Percentiles rank a stretch among this genome's conserved stretches.
These are phyloP conservation scores for Globisporangium irregulare DNA, from an alignment of 352 stramenopile genomes.

Conservation along the genomic window DNA sequence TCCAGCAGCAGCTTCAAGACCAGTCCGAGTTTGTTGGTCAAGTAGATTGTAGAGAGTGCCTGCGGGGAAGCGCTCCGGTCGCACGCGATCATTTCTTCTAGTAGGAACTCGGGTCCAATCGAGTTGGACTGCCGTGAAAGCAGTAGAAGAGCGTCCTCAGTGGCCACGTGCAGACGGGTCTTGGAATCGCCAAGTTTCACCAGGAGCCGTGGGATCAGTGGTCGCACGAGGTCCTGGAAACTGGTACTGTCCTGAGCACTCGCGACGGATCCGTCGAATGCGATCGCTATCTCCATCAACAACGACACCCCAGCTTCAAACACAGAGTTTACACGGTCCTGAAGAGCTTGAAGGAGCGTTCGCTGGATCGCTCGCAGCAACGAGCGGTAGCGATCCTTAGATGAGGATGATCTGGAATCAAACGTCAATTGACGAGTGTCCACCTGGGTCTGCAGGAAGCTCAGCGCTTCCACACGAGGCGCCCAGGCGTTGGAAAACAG, in stretches of 20 bases:
- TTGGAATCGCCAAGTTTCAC: conserved; percentile 79
- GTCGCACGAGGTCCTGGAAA: conserved; percentile 57
- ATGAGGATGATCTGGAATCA: conserved; percentile 19
- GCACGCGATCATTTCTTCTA: conserved; percentile 70
- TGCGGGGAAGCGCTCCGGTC: conserved; percentile 56
- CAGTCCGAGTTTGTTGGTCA: conserved; percentile 69
- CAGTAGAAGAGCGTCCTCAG: conserved; percentile 70
- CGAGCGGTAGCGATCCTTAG: background rate
- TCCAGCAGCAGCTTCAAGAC: conserved; percentile 77
- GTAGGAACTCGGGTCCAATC: conserved; percentile 63
- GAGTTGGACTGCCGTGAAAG: conserved; percentile 56
- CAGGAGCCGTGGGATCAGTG: conserved; percentile 66
- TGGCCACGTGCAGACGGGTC: conserved; percentile 59
- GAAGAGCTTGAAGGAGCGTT: conserved; percentile 52
- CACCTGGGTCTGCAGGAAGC: conserved; percentile 68
- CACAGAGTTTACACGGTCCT: conserved; percentile 76
- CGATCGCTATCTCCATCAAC: conserved; percentile 74
- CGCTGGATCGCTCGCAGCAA: conserved; percentile 33
- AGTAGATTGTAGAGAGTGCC: conserved; percentile 51
- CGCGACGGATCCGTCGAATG: conserved; percentile 31
- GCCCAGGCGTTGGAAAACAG: conserved; percentile 82
- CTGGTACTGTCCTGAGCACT: background rate
- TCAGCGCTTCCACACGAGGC: conserved; percentile 73
- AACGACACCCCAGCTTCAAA: conserved; percentile 71
- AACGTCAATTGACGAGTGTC: conserved; percentile 52